Base-by-base conservation (phyloP, 345 rosid genomes). In the Melaleuca quinquenervia region DNA sequence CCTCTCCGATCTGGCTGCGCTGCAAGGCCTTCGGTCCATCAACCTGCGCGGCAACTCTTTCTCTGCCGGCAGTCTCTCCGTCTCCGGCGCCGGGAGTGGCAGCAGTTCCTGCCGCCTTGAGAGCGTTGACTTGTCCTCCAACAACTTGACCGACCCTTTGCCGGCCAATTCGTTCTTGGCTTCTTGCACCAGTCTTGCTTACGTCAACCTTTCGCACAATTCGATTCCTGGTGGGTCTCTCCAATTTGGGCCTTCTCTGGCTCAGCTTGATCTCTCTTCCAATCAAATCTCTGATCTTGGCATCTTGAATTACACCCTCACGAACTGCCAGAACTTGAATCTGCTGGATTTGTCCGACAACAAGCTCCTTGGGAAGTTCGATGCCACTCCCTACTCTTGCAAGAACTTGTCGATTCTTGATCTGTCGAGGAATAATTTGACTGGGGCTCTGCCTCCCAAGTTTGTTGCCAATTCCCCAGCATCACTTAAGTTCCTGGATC, bases 331-430 rank as follows among this genome's bases (percentile, higher is more conserved):
- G 86, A 94, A 92, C 89, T 90, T 96, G 90, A 92, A 91, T 53
- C 91, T 91, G 21, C 93, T 94, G 49, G 92, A 96, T 87, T 87
- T 96, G 83, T 96, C 99, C 3, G 89, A 86, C 80, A 96, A 94
- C 85, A 93, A 93, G 84, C 91, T 95, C 50, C 32, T 89, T 18
- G 98, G 97, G 26, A 90, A 89, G 82, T 84, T 95, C 54, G 86
- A 74, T 16, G 49, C 82, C 21, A 84, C 94, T 70, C 92, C 90
- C 26, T 48, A 84, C 20, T 90, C 92, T 78, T 93, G 93, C 90
- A 89, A 87, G 87, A 92, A 89, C 87, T 87, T 96, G 27, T 86
- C 90, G 49, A 82, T 88, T 87, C 90, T 96, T 70, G 95, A 96
- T 91, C 91, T 96, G 55, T 96, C 99, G 0, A 82, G 88, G 83